Percentiles rank a stretch among this genome's conserved stretches.
Evolutionary conservation across 805 yeast species (phyloP).

Genomic region (Debaryomyces hansenii): DNA sequence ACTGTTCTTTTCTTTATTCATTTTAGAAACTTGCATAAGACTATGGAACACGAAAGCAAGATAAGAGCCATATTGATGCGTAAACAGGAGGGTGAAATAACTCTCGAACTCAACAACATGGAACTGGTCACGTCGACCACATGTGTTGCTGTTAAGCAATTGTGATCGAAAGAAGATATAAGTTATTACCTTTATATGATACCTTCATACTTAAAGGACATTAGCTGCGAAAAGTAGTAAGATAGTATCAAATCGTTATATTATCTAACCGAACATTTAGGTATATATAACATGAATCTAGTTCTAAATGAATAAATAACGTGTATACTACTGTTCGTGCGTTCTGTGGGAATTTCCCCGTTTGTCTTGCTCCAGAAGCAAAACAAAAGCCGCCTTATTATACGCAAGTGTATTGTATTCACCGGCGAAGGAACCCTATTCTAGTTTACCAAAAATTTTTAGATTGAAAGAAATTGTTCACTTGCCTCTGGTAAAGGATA

Average conservation of each 20-base stretch:
- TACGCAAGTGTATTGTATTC: too few relatives aligned
- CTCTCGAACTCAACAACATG: constrained; percentile 19
- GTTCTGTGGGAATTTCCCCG: constrained; percentile 42
- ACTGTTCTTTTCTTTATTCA: constrained; percentile 31
- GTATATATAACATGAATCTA: constrained; percentile 12
- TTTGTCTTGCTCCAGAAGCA: constrained; percentile 35
- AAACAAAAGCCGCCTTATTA: constrained; percentile 70
- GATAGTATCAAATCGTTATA: too few relatives aligned
- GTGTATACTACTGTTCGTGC: constrained; percentile 44
- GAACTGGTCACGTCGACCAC: constrained; percentile 28
- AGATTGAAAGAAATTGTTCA: not conserved
- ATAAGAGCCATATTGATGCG: constrained; percentile 20
- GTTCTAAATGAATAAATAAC: constrained; percentile 25
- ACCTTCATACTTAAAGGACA: too few relatives aligned
- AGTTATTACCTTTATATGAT: too few relatives aligned
- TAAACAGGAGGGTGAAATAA: constrained; percentile 9
- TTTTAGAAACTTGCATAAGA: constrained; percentile 39
- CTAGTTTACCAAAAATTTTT: too few relatives aligned
- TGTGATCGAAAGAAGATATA: too few relatives aligned
- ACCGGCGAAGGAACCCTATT: too few relatives aligned
- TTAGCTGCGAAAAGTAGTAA: too few relatives aligned
- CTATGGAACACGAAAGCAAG: constrained; percentile 37
- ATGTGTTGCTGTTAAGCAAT: constrained; percentile 12
- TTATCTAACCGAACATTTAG: too few relatives aligned
- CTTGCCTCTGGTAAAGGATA: constrained; percentile 10